phyloP scores from a whole-genome alignment of 2,329 filamentous ascomycete species.

The Fusarium cicatricum region DNA sequence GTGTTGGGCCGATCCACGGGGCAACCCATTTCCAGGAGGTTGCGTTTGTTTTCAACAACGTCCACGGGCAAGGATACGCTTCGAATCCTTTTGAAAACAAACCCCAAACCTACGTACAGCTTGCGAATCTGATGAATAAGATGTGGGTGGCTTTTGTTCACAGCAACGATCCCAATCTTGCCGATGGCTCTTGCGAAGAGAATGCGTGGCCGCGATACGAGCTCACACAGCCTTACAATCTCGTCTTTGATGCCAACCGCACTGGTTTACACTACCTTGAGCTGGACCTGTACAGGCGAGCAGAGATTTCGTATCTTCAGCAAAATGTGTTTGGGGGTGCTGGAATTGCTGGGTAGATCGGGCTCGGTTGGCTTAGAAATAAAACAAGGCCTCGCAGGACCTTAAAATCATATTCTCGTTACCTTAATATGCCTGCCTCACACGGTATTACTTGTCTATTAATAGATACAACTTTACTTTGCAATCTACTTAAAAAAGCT shows the following conservation, averaged over 20 bases:
- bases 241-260: conserved; percentile 59
- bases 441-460: too few species aligned
- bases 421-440: too few species aligned
- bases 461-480: too few species aligned
- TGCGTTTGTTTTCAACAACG: conserved; percentile 50
- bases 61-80: conserved; percentile 51
- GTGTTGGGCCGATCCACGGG: conserved; percentile 51
- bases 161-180: conserved; percentile 47
- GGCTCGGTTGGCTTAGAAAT: too few species aligned
- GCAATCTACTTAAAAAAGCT: too few species aligned
- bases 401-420: too few species aligned
- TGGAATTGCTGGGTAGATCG: too few species aligned
- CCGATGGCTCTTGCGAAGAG: conserved; percentile 18
- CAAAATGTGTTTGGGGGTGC: too few species aligned
- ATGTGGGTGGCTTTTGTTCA: conserved; percentile 59
- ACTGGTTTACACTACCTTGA: conserved; percentile 52
- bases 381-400: too few species aligned
- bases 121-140: conserved; percentile 58
- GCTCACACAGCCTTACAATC: conserved; percentile 50
- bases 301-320: conserved; percentile 51
- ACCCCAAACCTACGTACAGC: conserved; percentile 46
- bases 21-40: conserved; percentile 41
- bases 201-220: conserved; percentile 55
- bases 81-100: conserved; percentile 51
- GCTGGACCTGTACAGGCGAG: conserved; percentile 54